Base-by-base conservation (phyloP, 2,329 filamentous ascomycete genomes). In the Stagonosporopsis rhizophila region DNA sequence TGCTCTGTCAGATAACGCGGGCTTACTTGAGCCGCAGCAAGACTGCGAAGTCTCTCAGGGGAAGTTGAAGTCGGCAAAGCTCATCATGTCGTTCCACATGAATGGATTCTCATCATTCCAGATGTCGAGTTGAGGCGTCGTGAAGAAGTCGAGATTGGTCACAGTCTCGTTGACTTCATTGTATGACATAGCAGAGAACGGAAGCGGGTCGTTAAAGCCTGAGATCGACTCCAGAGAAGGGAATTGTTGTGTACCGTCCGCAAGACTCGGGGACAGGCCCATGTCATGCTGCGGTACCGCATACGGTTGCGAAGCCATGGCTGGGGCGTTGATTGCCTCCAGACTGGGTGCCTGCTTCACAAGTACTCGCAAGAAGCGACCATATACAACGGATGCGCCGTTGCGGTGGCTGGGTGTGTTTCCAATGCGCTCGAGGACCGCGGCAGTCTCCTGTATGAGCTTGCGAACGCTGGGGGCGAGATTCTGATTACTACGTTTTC, bases 131-230 rank as follows among this genome's bases (percentile, higher is more conserved):
- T 85, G 80, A 2, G 78, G 80, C 1, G 81, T 78, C 17, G 85
- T 83, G 58, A 89, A 84, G 23, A 85, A 83, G 4, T 83, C 85
- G 0, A 86, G 84, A 59, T 85, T 83, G 65, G 87, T 88, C 25
- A 89, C 80, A 4, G 87, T 85, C 60, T 89, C 85, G 5, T 85
- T 81, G 42, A 89, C 87, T 67, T 90, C 86, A 55, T 88, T 82
- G 54, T 88, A 86, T 0, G 87, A 89, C 87, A 90, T 90, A 28
- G 85, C 79, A 2, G 86, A 89, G 69, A 89, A 88, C 22, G 86
- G 85, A 20, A 89, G 65, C 32, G 67, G 65, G 19, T 72, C 67
- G 5, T 66, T 70, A 14, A 62, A 56, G 17, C 52, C 52, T 4
- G 54, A 57, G n/a, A 67, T 41, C 12, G 62, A 45, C 42, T 71